Evolutionary conservation across 176 grass and related monocot genomes (phyloP).

Genomic region (Chloris gayana): DNA sequence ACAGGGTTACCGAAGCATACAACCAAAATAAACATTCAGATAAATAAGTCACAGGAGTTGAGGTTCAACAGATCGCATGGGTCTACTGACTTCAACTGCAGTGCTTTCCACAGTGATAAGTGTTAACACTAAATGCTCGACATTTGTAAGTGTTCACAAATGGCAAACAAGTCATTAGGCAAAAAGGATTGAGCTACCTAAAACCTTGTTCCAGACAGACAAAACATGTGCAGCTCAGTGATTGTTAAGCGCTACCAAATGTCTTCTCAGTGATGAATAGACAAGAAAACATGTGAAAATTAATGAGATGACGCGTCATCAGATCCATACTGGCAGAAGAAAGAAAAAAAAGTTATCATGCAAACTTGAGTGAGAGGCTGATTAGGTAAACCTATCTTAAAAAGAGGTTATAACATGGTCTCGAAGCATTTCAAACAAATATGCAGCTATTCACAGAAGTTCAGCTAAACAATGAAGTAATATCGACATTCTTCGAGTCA

Average conservation of each 20-base stretch:
- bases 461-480: neutral
- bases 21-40: conserved; percentile 1
- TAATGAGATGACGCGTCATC: too few relatives aligned
- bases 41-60: neutral
- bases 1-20: neutral
- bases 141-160: neutral
- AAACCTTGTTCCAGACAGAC: neutral
- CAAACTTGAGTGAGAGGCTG: too few relatives aligned
- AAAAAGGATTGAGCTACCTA: neutral
- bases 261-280: neutral
- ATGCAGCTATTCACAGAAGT: neutral
- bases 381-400: neutral
- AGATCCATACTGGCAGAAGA: too few relatives aligned
- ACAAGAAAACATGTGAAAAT: conserved; percentile 14
- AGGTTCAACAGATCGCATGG: neutral
- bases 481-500: too few relatives aligned
- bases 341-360: too few relatives aligned
- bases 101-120: neutral
- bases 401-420: neutral
- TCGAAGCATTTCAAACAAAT: neutral
- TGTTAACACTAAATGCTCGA: neutral
- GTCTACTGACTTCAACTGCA: neutral
- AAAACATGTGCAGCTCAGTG: neutral
- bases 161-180: neutral
- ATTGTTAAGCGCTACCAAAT: neutral